Percentiles rank a stretch among this genome's conserved stretches.
Conservation (phyloP, 345 rosid genomes). For the Bruguiera sexangula region DNA sequence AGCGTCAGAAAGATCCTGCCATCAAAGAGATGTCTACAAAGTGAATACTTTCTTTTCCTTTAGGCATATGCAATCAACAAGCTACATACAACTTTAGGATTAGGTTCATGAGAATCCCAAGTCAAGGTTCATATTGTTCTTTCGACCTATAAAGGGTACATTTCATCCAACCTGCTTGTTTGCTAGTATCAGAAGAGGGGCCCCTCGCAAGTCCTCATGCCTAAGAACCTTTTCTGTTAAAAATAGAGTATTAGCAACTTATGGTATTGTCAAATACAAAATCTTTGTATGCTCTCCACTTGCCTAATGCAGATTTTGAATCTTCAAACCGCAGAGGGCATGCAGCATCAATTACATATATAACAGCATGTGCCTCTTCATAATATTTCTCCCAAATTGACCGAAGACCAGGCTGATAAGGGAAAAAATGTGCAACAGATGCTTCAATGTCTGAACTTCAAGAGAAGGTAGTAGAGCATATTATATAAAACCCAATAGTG, state of each 20-base stretch:
- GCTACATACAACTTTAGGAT: not conserved
- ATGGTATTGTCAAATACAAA: not conserved
- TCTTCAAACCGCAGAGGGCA: slow-evolving; percentile 95
- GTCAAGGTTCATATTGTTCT: not conserved
- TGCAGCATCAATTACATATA: slow-evolving; percentile 90
- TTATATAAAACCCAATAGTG: too few species aligned
- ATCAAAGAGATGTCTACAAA: slow-evolving; percentile 2
- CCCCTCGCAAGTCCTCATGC: slow-evolving; percentile 94
- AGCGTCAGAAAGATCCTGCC: slow-evolving; percentile 91
- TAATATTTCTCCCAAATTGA: slow-evolving; percentile 99
- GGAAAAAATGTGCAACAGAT: slow-evolving; percentile 1
- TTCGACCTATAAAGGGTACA: not conserved
- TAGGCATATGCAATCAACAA: not conserved
- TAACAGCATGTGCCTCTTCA: slow-evolving; percentile 95
- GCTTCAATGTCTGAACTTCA: slow-evolving; percentile 11
- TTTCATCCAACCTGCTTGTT: slow-evolving; percentile 72
- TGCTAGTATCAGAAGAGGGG: slow-evolving; percentile 87
- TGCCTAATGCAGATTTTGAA: slow-evolving; percentile 88
- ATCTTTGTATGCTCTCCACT: slow-evolving; percentile 5
- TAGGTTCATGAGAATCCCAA: not conserved
- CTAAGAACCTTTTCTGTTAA: slow-evolving; percentile 82
- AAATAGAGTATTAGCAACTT: slow-evolving; percentile 12
- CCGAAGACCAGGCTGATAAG: slow-evolving; percentile 81
- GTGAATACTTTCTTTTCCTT: not conserved
- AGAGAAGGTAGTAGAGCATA: not conserved